Conservation (phyloP, 495 filamentous ascomycete species). For the Podospora conica region DNA sequence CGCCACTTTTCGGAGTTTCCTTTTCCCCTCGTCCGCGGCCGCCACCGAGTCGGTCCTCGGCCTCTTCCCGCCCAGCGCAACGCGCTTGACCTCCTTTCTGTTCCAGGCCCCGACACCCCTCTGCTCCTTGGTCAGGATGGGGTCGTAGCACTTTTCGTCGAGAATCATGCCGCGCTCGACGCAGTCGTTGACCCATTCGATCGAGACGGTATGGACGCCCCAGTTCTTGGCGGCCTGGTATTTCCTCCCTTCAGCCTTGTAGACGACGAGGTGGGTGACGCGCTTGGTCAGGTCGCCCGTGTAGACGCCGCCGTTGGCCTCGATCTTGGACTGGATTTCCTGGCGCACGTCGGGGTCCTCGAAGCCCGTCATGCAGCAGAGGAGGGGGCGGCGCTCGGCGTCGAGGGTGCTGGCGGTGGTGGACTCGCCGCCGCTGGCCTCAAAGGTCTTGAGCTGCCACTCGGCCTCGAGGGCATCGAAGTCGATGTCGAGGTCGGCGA, state of each 20-base stretch:
- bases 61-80: constrained; percentile 36
- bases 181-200: constrained; percentile 83
- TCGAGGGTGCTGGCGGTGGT: constrained; percentile 13
- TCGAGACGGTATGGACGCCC: constrained; percentile 67
- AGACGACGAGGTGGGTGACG: constrained; percentile 85
- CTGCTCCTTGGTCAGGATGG: constrained; percentile 56
- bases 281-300: constrained; percentile 75
- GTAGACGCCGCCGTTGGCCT: constrained; percentile 69
- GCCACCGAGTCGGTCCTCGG: constrained; percentile 24
- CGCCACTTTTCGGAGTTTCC: constrained; percentile 73
- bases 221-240: constrained; percentile 78
- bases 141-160: constrained; percentile 78
- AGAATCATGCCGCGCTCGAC: constrained; percentile 88
- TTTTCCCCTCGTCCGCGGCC: constrained; percentile 40
- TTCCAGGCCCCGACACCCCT: constrained; percentile 79
- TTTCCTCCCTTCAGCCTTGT: constrained; percentile 72
- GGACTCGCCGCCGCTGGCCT: constrained; percentile 32
- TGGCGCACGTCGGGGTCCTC: constrained; percentile 67
- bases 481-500: constrained; percentile 72
- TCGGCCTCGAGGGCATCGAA: constrained; percentile 50
- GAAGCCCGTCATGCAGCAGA: constrained; percentile 86
- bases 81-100: constrained; percentile 37
- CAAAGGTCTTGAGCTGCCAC: constrained; percentile 40
- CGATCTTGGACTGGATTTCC: constrained; percentile 54
- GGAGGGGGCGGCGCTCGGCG: constrained; percentile 43